phyloP scores from a whole-genome alignment of 2,329 filamentous ascomycete genomes.

The Calonectria pteridis region DNA sequence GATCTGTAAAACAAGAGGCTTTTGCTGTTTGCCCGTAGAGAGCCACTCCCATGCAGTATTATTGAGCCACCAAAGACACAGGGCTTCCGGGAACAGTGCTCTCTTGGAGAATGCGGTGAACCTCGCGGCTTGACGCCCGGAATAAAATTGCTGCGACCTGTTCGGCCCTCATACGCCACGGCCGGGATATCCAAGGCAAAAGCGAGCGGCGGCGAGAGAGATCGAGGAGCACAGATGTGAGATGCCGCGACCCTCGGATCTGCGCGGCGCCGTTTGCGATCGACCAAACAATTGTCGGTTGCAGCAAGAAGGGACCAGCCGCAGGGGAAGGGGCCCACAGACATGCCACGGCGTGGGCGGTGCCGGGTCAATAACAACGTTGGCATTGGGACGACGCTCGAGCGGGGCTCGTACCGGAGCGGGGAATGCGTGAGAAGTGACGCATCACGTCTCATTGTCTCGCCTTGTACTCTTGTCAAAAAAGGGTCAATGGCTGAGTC shows the following conservation, averaged over 20 bases:
- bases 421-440: constrained; percentile 17
- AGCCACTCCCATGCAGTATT: background rate
- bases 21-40: background rate
- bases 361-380: background rate
- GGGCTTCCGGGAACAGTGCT: background rate
- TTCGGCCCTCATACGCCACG: background rate
- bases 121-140: background rate
- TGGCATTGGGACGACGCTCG: background rate
- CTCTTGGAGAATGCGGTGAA: constrained; percentile 1
- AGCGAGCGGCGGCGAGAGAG: background rate
- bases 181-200: constrained; percentile 13
- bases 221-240: constrained; percentile 29
- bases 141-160: background rate
- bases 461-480: background rate
- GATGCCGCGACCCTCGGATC: constrained; percentile 35
- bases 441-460: constrained; percentile 9
- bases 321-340: background rate
- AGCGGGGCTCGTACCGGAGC: constrained; percentile 9
- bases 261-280: constrained; percentile 28
- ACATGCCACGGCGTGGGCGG: constrained; percentile 1
- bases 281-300: constrained; percentile 5
- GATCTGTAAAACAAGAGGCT: background rate
- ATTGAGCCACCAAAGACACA: background rate
- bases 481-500: background rate
- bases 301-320: background rate